Evolutionary conservation across 1,284 basidiomycete species (phyloP).

Genomic region (Marasmius sp.): DNA sequence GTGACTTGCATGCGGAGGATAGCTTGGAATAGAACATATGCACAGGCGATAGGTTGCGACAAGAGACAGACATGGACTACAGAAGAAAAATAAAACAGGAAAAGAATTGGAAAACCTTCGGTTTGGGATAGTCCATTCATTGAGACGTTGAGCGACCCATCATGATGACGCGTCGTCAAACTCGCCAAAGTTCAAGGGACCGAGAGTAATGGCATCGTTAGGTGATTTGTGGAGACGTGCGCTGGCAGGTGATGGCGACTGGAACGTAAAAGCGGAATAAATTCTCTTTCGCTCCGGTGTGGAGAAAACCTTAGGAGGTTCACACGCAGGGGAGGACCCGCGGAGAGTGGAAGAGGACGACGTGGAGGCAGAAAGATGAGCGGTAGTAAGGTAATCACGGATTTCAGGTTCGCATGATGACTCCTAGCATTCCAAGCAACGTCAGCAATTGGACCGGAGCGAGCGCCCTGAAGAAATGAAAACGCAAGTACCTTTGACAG

Average conservation of each 20-base stretch:
- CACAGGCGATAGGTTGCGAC: too few species aligned
- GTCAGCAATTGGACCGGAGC: constrained; percentile 17
- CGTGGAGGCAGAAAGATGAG: constrained; percentile 26
- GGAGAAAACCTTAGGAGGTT: constrained; percentile 43
- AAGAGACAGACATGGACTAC: background rate
- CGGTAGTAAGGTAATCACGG: constrained; percentile 51
- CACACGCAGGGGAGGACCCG: constrained; percentile 21
- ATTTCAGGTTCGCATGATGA: constrained; percentile 51
- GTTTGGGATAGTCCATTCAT: background rate
- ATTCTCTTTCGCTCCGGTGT: constrained; percentile 71
- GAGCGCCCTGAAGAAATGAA: background rate
- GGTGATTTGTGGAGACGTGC: constrained; percentile 44
- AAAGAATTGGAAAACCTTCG: background rate
- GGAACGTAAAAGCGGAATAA: constrained; percentile 75
- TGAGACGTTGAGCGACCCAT: background rate
- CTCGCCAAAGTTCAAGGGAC: constrained; percentile 6
- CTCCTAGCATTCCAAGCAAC: constrained; percentile 33
- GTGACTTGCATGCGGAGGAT: background rate
- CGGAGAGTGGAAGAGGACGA: constrained; percentile 20
- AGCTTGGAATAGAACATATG: background rate
- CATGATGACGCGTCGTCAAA: background rate
- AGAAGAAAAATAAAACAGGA: background rate
- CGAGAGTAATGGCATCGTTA: constrained; percentile 22
- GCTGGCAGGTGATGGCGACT: constrained; percentile 61
- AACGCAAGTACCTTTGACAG: constrained; percentile 39